Evolutionary conservation across 164 flowering plant species (phyloP).

Genomic region (Stephania cephalantha): DNA sequence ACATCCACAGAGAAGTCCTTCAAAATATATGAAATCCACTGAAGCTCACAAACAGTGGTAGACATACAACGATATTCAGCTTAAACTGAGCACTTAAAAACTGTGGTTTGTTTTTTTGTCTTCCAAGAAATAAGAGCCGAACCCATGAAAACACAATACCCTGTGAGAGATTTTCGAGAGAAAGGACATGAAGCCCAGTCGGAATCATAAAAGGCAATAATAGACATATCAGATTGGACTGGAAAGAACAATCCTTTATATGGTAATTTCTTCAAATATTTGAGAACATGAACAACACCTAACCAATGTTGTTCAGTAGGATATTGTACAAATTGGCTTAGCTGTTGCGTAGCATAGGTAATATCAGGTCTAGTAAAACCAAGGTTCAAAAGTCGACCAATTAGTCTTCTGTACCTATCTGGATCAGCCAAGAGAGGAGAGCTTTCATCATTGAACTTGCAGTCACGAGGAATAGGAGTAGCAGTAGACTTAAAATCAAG

Average conservation of each 20-base stretch:
- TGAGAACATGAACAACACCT: neutral
- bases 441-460: neutral
- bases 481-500: neutral
- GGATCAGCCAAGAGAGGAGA: neutral
- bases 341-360: neutral
- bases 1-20: neutral
- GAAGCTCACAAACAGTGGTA: neutral
- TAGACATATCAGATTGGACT: neutral
- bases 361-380: neutral
- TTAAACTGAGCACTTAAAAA: neutral
- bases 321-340: neutral
- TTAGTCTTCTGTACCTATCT: neutral
- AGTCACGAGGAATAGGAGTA: neutral
- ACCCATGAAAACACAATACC: neutral
- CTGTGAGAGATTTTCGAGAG: neutral
- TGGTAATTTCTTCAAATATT: neutral
- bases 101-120: neutral
- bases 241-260: neutral
- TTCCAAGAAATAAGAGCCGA: neutral
- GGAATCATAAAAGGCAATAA: neutral
- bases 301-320: neutral
- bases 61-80: neutral
- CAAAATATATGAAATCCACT: neutral
- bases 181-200: neutral
- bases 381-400: neutral